Evolutionary conservation across 1,284 basidiomycete species (phyloP), one percentile per base, ranked within the genome.

Genomic region (Volvariella surrecta): DNA sequence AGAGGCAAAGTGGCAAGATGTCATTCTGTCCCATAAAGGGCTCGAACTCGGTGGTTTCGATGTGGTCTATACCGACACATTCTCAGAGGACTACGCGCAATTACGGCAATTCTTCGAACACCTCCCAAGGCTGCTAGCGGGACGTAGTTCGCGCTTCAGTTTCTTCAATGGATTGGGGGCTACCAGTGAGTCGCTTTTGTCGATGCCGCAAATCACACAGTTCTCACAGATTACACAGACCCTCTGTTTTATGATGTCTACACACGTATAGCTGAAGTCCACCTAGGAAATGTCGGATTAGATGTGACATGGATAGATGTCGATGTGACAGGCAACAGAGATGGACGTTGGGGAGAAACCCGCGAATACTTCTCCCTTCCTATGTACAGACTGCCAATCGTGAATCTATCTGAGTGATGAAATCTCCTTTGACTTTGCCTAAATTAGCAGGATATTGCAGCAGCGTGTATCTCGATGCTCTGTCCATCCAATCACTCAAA

Each of bases 101-200:
- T 71, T 98, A 30, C 79, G 79, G 52, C 63, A 68, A 16, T 96
- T 98, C 66, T 98, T 99, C 60, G 80, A 84, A 47, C 68, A 76
- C 40, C 62, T 97, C 1, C 91, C 91, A 1, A 76, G 88, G 56
- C 67, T 98, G 1, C 68, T 98, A n/a, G 72, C 76, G 18, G 82
- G 85, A 0, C 76, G 83, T 6, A 69, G 82, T 2, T 82, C 89
- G 15, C 69, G 81, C n/a, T 91, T 95, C 60, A 87, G 91, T 46
- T 99, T 98, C 67, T 99, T 98, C 75, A 92, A 99, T 58, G 95
- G 95, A 3, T 73, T 99, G 1, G 96, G 90, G 13, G 95, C 92
- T 17, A 98, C 93, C 7, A 94, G 93, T 90, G 57, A 53, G 68
- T 56, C 6, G 46, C 30, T 67, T 48, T 41, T 40, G 22, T 18